Base-by-base conservation (phyloP, 2,329 filamentous ascomycete genomes). In the Pseudocercospora crystallina region DNA sequence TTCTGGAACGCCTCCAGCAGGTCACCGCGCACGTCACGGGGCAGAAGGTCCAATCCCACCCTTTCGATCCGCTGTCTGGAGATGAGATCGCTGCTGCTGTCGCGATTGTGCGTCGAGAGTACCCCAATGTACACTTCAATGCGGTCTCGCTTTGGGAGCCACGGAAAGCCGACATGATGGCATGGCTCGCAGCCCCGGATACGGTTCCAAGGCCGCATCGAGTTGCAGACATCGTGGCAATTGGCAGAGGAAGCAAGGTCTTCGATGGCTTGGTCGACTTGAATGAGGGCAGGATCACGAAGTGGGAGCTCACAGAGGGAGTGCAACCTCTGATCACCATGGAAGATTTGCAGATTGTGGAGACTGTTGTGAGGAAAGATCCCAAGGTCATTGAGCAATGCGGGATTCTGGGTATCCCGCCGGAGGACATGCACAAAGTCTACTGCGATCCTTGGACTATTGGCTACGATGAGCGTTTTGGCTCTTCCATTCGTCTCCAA, bases 371-470 rank as follows among this genome's bases (percentile, higher is more conserved):
- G 53, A 82, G 90, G 58, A 84, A 83, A 61, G 89, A 96, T 65
- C 82, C 88, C 11, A 87, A 86, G 63, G 90, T 96, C 53, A 94
- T 96, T 59, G 89, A 96, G 71, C 90, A 96, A 70, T 96, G 91
- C 65, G 81, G 80, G 5, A 80, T 96, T 53, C 81, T 90, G 52
- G 91, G 91, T 1, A 89, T 96, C 53, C 82, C 89, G 10, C 79
- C 79, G 49, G 80, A 87, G 60, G 88, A 95, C 54, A 96, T 96
- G 91, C 76, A 94, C 76, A 96, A 96, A 73, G 89, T 96, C 41
- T 96, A 95, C 75, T 95, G 90, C 71, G 91, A 96, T 68, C 90
- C 83, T 80, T 96, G 91, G 91, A 95, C 91, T 1, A 95, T 96
- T 70, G 91, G 91, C 42, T 95, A 90, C 67, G 91, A 96, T 63